A percentile compares a stretch with the other conserved stretches of the same genome.
Evolutionary conservation across 495 filamentous ascomycete genomes (phyloP).

Genomic region (Trichoderma erinaceum): DNA sequence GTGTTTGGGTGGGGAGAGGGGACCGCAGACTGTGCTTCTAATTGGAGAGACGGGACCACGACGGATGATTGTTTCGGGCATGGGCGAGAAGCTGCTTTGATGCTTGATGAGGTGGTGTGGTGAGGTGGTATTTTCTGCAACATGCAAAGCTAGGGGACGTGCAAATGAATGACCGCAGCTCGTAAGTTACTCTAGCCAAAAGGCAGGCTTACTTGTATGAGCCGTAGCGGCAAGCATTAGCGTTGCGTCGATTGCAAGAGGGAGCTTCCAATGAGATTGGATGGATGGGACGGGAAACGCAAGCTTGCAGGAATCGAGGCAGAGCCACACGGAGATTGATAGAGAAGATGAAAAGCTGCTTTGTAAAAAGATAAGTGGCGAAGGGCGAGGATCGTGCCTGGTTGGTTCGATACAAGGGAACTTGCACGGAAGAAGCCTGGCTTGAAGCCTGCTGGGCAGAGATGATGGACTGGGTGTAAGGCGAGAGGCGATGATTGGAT

Average conservation of each 20-base stretch:
- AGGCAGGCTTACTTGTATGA: too few species aligned
- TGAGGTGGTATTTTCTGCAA: not conserved
- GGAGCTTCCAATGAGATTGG: not conserved
- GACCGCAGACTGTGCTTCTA: not conserved
- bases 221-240: not conserved
- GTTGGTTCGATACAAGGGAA: not conserved
- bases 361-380: too few species aligned
- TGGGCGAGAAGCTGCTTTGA: not conserved
- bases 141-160: not conserved
- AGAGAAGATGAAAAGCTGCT: too few species aligned
- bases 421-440: not conserved
- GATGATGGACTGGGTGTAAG: not conserved
- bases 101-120: conserved; percentile 9
- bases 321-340: not conserved
- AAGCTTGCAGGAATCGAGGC: not conserved
- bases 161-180: not conserved
- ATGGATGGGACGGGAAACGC: not conserved
- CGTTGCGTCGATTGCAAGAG: not conserved
- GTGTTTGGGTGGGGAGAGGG: not conserved
- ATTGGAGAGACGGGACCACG: not conserved
- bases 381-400: conserved; percentile 1
- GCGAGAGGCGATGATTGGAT: conserved; percentile 8
- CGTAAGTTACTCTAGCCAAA: not conserved
- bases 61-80: not conserved
- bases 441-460: not conserved